A percentile compares a stretch with the other conserved stretches of the same genome.
Evolutionary conservation across 2,329 filamentous ascomycete species (phyloP).

Genomic region (Colletotrichum sojae): DNA sequence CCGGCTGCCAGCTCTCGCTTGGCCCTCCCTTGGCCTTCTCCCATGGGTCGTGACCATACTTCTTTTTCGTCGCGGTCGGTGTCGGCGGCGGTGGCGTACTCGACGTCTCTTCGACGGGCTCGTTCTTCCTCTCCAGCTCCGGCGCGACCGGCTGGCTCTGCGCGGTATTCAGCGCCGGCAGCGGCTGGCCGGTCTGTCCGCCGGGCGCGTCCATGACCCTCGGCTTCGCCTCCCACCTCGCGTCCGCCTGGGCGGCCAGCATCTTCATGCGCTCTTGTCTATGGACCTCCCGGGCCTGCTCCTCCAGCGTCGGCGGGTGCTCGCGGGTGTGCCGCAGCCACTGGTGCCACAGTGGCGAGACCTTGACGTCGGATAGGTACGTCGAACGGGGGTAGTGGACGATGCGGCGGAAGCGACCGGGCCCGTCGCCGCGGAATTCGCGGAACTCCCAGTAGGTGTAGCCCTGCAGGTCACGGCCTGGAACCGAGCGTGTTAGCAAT

Average conservation of each 20-base stretch:
- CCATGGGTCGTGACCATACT: slow-evolving; percentile 68
- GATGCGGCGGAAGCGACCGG: slow-evolving; percentile 71
- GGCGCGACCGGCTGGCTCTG: slow-evolving; percentile 35
- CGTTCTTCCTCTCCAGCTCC: slow-evolving; percentile 32
- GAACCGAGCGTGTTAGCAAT: slow-evolving; percentile 19
- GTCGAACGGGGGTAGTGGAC: slow-evolving; percentile 70
- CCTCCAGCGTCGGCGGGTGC: slow-evolving; percentile 67
- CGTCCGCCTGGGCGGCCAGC: slow-evolving; percentile 74
- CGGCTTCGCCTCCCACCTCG: slow-evolving; percentile 73
- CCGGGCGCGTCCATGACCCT: slow-evolving; percentile 60
- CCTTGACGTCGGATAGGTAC: slow-evolving; percentile 68
- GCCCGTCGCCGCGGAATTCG: slow-evolving; percentile 58
- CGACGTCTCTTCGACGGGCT: slow-evolving; percentile 12
- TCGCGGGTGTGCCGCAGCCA: slow-evolving; percentile 75
- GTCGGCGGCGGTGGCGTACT: slow-evolving; percentile 12
- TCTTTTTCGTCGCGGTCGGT: slow-evolving; percentile 22
- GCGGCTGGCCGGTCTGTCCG: slow-evolving; percentile 45
- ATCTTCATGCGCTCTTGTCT: slow-evolving; percentile 68
- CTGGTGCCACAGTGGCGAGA: slow-evolving; percentile 77
- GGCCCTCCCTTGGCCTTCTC: slow-evolving; percentile 64
- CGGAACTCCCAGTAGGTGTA: slow-evolving; percentile 81
- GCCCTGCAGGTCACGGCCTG: slow-evolving; percentile 75
- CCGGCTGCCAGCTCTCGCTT: slow-evolving; percentile 77
- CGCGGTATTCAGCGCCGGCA: slow-evolving; percentile 46
- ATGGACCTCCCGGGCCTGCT: slow-evolving; percentile 68